Base-by-base conservation (phyloP, 2,329 filamentous ascomycete species). In the Scedosporium dehoogii region DNA sequence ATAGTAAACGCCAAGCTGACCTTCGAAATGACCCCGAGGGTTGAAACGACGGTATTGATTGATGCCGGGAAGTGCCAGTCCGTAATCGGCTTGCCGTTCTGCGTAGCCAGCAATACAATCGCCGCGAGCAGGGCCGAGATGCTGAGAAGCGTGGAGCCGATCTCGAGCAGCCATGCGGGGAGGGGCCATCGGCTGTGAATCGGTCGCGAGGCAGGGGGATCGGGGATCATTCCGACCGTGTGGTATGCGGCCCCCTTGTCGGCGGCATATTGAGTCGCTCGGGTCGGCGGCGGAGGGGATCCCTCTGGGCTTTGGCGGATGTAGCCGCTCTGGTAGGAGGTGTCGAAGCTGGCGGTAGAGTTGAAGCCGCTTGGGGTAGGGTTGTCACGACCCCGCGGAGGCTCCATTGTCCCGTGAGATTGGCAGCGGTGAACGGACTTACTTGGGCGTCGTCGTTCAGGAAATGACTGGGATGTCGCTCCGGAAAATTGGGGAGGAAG, bases 81-180 rank as follows among this genome's bases (percentile, higher is more conserved):
- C 4, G 27, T 23, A 9, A 58, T 16, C 27, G 55, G 55, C 6
- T 58, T 58, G 4, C 55, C 55, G 55, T 58, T 41, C 55, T 58
- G 55, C 55, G 16, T 18, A 16, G 55, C 55, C 29, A 58, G 27
- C 10, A 58, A 16, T 6, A 58, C 27, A 27, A 58, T 58, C 23
- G 55, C 25, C 14, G 55, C 55, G 3, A 41, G 27, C 25, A 58
- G 16, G 2, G 55, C 55, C 14, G 23, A n/a, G 25, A 58, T 58
- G 55, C 55, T 58, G 5, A 58, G 55, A 1, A 41, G 27, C 25
- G 33, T 33, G 1, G 55, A 58, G 10, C 55, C 55, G 33, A 58
- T 41, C 55, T 58, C 55, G 27, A 58, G 55, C 2, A 58, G 55
- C 55, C 55, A 58, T 23, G 51, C n/a, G 51, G 51, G 51, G 51